Base-by-base conservation (phyloP, 306 rosid genomes). In the Ziziphus jujuba region DNA sequence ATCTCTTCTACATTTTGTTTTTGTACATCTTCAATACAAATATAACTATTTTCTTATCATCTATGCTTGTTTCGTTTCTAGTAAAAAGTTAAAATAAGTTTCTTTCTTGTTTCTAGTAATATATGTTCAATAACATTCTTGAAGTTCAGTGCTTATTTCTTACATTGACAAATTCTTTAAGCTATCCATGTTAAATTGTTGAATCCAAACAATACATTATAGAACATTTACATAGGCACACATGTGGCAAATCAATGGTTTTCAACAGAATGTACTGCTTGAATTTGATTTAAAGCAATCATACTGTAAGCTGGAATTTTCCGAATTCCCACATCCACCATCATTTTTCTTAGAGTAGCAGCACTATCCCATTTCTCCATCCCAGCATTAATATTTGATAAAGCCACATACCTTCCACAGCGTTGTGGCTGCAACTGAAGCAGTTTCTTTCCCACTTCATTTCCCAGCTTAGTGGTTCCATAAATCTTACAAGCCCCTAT, bases 351-450 rank as follows among this genome's bases (percentile, higher is more conserved):
- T 40, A 81, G 38, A 61, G 66, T 77, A 51, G 84, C 83, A 34
- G 97, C 97, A 47, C n/a, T 84, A 73, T 80, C 84, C 96, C 98
- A 89, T 79, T 79, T 87, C 84, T 75, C 84, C 25, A 65, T 80
- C 40, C 69, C 84, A 0, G 95, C 95, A 45, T 85, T 80, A 48
- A 87, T 87, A 72, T 81, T 87, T 25, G 96, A 86, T 82, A 92
- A 67, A 49, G 73, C 68, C 66, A 92, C 76, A 52, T 87, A 87
- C 31, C 61, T 76, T 34, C 92, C 84, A 13, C 83, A 77, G 20
- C 82, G 77, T 24, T 57, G 74, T 19, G 85, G 77, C 71, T 77
- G 85, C 84, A 85, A 55, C 17, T 64, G 79, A 64, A 89, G 77
- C 69, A 82, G 73, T 70, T 24, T 70, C 49, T 77, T 77, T 10